A percentile compares a stretch with the other conserved stretches of the same genome.
Conservation (phyloP, 768 basidiomycete genomes). For the Pisolithus albus region DNA sequence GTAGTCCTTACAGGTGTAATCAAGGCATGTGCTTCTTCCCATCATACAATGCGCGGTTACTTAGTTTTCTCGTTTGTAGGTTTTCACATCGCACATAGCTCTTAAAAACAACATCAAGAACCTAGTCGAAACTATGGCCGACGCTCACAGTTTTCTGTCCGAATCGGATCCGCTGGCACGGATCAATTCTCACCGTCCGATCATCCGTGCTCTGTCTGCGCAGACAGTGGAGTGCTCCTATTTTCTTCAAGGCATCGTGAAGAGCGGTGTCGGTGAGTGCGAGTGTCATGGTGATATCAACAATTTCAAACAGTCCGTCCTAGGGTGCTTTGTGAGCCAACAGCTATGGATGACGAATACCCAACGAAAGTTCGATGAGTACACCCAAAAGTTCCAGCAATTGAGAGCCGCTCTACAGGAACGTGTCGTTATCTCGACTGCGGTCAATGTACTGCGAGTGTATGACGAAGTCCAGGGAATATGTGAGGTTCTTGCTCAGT, state of each 20-base stretch:
- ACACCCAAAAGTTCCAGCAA: conserved; percentile 1
- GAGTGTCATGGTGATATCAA: not conserved
- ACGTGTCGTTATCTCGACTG: not conserved
- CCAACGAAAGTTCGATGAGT: not conserved
- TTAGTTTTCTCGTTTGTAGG: not conserved
- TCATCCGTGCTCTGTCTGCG: conserved; percentile 7
- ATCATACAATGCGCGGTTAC: too few species aligned
- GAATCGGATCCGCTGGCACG: conserved; percentile 2
- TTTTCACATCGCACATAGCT: not conserved
- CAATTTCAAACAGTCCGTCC: not conserved
- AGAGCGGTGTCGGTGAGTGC: conserved; percentile 16
- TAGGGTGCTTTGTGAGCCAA: not conserved
- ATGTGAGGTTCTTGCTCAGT: not conserved
- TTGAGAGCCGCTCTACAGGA: not conserved
- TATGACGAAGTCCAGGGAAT: not conserved
- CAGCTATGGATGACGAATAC: conserved; percentile 2
- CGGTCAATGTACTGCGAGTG: not conserved
- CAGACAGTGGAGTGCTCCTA: conserved; percentile 26
- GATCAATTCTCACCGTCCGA: conserved; percentile 4
- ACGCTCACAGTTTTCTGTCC: conserved; percentile 5
- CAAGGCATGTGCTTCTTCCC: not conserved
- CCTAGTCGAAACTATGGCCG: conserved; percentile 4
- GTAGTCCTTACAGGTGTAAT: not conserved
- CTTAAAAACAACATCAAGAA: conserved; percentile 1
- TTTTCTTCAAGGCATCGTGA: conserved; percentile 23